These are phyloP conservation scores for Alternaria sp. DNA, from an alignment of 2,329 filamentous ascomycete genomes.

Conservation along the genomic window DNA sequence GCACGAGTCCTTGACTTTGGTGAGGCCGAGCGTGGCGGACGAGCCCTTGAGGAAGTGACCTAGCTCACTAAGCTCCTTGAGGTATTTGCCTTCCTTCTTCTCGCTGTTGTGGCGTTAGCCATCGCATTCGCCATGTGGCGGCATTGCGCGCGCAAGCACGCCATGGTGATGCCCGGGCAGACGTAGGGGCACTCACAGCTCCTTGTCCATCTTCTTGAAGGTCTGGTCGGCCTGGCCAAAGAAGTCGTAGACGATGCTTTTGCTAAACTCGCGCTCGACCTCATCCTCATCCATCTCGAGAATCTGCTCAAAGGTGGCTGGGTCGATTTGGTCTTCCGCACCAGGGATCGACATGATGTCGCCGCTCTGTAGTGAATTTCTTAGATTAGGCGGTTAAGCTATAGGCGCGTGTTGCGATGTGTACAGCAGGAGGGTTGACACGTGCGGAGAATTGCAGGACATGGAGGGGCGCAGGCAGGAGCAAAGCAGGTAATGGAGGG, in stretches of 20 bases:
- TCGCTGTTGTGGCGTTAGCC: constrained; percentile 59
- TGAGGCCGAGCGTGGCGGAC: constrained; percentile 89
- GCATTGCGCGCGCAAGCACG: background rate
- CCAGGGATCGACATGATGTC: constrained; percentile 61
- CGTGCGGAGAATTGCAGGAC: constrained; percentile 17
- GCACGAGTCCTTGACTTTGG: constrained; percentile 89
- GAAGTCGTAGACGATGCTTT: constrained; percentile 87
- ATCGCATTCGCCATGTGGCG: background rate
- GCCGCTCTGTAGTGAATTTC: constrained; percentile 30
- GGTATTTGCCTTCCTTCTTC: constrained; percentile 61
- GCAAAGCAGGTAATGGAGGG: constrained; percentile 35
- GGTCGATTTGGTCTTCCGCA: constrained; percentile 80
- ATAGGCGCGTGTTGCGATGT: constrained; percentile 2
- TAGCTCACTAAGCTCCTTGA: constrained; percentile 78
- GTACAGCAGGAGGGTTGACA: constrained; percentile 1
- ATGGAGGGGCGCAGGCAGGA: constrained; percentile 24
- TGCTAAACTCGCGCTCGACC: constrained; percentile 85
- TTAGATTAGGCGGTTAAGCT: constrained; percentile 9
- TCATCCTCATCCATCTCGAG: constrained; percentile 97
- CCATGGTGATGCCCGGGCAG: constrained; percentile 6
- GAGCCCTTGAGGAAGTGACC: constrained; percentile 98
- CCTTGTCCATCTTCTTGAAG: constrained; percentile 82
- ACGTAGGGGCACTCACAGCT: constrained; percentile 71
- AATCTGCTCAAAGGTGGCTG: constrained; percentile 87
- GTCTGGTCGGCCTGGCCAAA: constrained; percentile 90